These are phyloP conservation scores for Erodium trifolium DNA, from an alignment of 441 rosid genomes.

Conservation along the genomic window DNA sequence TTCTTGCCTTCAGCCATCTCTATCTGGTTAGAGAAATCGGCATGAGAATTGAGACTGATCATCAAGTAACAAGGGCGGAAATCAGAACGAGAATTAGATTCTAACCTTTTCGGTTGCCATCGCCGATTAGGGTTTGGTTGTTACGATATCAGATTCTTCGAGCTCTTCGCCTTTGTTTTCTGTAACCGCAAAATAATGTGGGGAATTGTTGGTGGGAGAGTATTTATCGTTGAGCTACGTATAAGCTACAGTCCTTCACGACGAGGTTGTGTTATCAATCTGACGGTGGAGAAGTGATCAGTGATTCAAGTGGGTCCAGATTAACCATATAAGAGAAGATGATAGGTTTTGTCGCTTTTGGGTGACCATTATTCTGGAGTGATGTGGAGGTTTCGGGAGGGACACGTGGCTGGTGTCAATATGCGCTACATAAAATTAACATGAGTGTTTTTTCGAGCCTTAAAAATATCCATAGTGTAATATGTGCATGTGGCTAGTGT, in stretches of 20 bases:
- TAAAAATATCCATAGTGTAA: too few species aligned
- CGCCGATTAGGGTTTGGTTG: neutral
- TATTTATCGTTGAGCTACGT: too few species aligned
- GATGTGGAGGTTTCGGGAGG: too few species aligned
- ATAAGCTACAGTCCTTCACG: too few species aligned
- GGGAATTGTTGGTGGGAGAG: neutral
- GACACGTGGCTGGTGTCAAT: too few species aligned
- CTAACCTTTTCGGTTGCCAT: neutral
- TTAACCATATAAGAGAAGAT: too few species aligned
- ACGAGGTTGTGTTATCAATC: neutral
- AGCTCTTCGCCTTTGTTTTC: neutral
- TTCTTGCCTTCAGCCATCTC: conserved; percentile 39
- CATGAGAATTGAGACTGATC: neutral
- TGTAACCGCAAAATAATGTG: neutral
- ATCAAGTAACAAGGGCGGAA: neutral
- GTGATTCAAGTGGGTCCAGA: neutral
- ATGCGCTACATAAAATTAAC: too few species aligned
- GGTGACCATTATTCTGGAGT: too few species aligned
- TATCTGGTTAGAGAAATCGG: neutral
- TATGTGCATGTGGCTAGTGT: too few species aligned
- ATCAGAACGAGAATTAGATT: neutral
- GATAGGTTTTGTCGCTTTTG: too few species aligned
- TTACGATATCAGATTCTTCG: neutral
- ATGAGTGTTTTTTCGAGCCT: too few species aligned
- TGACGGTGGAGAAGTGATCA: neutral